These are phyloP conservation scores for Cardiospermum halicacabum DNA, from an alignment of 345 rosid species.

Conservation along the genomic window DNA sequence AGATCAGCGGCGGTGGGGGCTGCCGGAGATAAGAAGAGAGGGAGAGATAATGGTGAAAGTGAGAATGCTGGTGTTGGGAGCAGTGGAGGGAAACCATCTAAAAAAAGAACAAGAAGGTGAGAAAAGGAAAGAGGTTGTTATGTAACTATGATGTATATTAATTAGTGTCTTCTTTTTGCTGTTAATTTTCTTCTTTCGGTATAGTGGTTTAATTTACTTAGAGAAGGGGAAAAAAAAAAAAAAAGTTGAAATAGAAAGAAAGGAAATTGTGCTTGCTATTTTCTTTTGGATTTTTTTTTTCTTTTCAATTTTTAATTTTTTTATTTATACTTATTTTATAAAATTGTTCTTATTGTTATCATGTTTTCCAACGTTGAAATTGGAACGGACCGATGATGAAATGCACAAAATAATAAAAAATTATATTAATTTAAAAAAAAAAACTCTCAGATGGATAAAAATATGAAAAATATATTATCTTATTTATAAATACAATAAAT, in stretches of 20 bases:
- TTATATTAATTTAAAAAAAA: too few species aligned
- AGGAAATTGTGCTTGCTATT: neutral
- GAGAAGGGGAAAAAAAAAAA: neutral
- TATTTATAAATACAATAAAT: too few species aligned
- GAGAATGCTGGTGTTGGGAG: constrained; percentile 20
- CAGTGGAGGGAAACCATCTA: constrained; percentile 23
- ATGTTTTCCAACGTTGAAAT: too few species aligned
- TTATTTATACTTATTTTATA: too few species aligned
- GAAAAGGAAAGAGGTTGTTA: constrained; percentile 15
- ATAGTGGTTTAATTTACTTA: constrained; percentile 5
- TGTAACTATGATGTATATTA: constrained; percentile 27
- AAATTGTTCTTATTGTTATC: too few species aligned
- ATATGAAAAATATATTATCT: too few species aligned
- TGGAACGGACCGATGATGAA: too few species aligned
- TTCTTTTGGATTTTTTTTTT: constrained; percentile 1
- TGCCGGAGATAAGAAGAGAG: constrained; percentile 24
- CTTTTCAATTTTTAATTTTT: too few species aligned
- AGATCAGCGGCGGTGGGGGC: constrained; percentile 5
- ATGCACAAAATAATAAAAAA: too few species aligned
- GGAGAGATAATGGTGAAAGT: constrained; percentile 29
- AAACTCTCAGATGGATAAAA: too few species aligned
- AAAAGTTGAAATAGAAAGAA: constrained; percentile 1
- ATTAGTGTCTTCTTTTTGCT: neutral
- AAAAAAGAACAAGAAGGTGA: constrained; percentile 45
- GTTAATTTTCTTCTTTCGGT: neutral